Conservation (phyloP, 345 rosid species). For the Lepidium aucheri region DNA sequence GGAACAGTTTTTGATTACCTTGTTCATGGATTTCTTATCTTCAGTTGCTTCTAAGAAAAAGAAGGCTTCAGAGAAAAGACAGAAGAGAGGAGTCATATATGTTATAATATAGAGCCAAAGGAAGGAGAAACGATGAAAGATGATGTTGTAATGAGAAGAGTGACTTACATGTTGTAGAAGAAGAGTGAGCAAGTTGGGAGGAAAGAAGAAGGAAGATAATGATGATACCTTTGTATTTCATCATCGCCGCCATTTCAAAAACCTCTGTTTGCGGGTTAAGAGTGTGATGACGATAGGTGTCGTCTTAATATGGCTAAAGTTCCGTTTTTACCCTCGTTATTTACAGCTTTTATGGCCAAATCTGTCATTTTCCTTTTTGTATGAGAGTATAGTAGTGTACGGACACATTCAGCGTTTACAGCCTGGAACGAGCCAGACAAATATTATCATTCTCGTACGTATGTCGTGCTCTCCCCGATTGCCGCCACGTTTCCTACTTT, state of each 20-base stretch:
- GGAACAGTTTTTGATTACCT: not conserved
- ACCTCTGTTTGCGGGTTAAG: not conserved
- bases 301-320: conserved; percentile 12
- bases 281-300: conserved; percentile 9
- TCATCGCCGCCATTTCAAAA: conserved; percentile 25
- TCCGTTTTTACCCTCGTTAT: conserved; percentile 10
- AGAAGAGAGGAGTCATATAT: not conserved
- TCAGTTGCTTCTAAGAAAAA: conserved; percentile 17
- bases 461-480: not conserved
- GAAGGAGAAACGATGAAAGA: not conserved
- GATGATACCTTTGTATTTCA: conserved; percentile 17
- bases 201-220: conserved; percentile 2
- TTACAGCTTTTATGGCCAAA: conserved; percentile 8
- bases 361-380: not conserved
- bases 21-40: conserved; percentile 13
- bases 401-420: conserved; percentile 17
- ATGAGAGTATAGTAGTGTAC: conserved; percentile 1
- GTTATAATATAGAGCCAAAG: not conserved
- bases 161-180: conserved; percentile 20
- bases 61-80: not conserved
- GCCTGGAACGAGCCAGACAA: conserved; percentile 30
- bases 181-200: conserved; percentile 1
- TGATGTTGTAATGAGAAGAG: not conserved
- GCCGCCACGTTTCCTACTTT: conserved; percentile 14
- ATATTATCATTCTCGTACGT: conserved; percentile 18